Conservation (phyloP, 2,329 filamentous ascomycete genomes). For the Mariannaea elegans region DNA sequence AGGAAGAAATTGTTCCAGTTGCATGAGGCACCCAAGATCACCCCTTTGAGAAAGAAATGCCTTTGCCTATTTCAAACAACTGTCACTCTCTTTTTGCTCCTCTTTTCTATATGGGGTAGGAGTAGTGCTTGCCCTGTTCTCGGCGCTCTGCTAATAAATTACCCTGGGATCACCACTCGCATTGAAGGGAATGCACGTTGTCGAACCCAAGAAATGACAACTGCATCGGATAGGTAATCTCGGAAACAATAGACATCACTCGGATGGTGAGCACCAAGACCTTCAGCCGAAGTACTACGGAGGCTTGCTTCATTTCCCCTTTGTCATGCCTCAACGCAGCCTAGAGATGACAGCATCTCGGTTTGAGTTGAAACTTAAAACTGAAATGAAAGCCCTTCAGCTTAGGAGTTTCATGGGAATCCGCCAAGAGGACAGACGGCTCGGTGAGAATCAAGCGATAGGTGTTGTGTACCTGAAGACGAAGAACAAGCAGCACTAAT, state of each 20-base stretch:
- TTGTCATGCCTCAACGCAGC: background rate
- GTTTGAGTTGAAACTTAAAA: background rate
- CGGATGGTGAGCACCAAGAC: background rate
- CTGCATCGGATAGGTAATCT: background rate
- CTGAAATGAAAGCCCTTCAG: background rate
- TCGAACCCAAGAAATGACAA: background rate
- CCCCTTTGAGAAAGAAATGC: too few species aligned
- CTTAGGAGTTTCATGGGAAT: background rate
- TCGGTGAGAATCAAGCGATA: background rate
- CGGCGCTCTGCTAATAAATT: too few species aligned
- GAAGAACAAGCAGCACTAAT: background rate
- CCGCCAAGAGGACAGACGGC: background rate
- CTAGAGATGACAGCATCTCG: background rate
- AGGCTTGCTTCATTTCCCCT: conserved; percentile 8
- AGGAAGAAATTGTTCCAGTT: too few species aligned
- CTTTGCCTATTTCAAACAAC: too few species aligned
- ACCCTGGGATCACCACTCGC: background rate
- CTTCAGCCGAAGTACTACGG: background rate
- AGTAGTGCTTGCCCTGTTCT: too few species aligned
- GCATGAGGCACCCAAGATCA: too few species aligned
- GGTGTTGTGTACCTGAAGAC: background rate
- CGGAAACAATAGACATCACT: background rate
- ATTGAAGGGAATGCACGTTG: background rate
- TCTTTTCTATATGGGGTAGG: too few species aligned
- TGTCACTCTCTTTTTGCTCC: too few species aligned